These are phyloP conservation scores for Metrosideros polymorpha DNA, from an alignment of 441 rosid genomes.

Conservation along the genomic window DNA sequence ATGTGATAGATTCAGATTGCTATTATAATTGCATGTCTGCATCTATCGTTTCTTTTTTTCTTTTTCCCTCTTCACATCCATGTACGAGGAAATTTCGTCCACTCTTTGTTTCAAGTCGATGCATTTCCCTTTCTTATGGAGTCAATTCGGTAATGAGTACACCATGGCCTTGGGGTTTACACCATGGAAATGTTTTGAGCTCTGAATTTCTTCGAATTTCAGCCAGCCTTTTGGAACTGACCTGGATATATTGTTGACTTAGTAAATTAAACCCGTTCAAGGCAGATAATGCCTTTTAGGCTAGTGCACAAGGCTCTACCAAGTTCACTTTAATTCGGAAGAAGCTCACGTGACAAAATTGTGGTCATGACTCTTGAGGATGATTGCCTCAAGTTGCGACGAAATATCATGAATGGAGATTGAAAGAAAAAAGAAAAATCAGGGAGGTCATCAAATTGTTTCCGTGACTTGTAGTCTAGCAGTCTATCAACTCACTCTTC, in stretches of 20 bases:
- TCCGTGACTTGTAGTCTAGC: not conserved
- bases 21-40: not conserved
- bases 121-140: not conserved
- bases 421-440: not conserved
- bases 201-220: not conserved
- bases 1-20: not conserved
- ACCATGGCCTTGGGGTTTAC: not conserved
- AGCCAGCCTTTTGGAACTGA: not conserved
- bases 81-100: not conserved
- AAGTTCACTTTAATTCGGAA: not conserved
- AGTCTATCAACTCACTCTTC: not conserved
- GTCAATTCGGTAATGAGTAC: not conserved
- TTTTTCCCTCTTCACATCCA: not conserved
- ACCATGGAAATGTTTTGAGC: not conserved
- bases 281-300: not conserved
- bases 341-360: not conserved
- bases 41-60: not conserved
- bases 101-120: not conserved
- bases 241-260: not conserved
- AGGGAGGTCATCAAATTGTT: not conserved
- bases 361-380: not conserved
- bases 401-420: not conserved
- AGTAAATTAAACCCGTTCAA: not conserved
- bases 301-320: not conserved
- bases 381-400: not conserved